Conservation (phyloP, 495 filamentous ascomycete species). For the Podospora pseudoanserina region DNA sequence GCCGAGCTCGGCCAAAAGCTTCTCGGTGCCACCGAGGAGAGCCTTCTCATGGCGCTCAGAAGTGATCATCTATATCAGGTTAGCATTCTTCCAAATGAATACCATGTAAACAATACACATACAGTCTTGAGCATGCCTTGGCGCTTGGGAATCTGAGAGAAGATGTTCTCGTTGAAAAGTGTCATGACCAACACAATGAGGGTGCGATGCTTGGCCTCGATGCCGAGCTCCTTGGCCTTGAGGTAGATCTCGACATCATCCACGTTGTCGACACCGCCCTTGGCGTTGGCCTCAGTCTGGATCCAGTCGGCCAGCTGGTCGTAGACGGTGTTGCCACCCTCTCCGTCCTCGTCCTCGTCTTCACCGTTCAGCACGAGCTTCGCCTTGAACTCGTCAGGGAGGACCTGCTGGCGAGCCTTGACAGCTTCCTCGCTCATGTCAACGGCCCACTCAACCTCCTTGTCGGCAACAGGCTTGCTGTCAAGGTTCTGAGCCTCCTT, state of each 20-base stretch:
- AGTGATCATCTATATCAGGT: conserved; percentile 62
- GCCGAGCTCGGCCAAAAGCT: conserved; percentile 66
- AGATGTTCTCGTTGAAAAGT: conserved; percentile 86
- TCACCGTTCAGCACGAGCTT: conserved; percentile 82
- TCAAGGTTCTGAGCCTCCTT: conserved; percentile 72
- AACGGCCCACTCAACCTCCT: conserved; percentile 90
- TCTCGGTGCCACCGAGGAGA: conserved; percentile 93
- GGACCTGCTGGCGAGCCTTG: conserved; percentile 84
- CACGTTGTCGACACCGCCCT: conserved; percentile 68
- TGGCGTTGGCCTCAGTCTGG: conserved; percentile 64
- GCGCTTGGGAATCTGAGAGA: conserved; percentile 73
- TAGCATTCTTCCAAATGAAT: conserved; percentile 25
- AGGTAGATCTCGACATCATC: conserved; percentile 86
- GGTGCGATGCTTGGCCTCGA: conserved; percentile 92
- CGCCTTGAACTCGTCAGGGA: conserved; percentile 87
- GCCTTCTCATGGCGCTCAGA: conserved; percentile 94
- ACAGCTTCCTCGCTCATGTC: conserved; percentile 94
- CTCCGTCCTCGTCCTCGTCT: conserved; percentile 79
- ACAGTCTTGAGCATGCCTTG: conserved; percentile 83
- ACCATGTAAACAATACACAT: conserved; percentile 25
- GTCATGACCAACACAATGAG: conserved; percentile 88
- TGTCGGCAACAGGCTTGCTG: conserved; percentile 52
- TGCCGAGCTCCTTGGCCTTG: conserved; percentile 94
- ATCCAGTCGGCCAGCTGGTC: conserved; percentile 95
- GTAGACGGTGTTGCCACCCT: conserved; percentile 74